Evolutionary conservation across 202 grass and related monocot species (phyloP).

Genomic region (Schoenoplectus triqueter): DNA sequence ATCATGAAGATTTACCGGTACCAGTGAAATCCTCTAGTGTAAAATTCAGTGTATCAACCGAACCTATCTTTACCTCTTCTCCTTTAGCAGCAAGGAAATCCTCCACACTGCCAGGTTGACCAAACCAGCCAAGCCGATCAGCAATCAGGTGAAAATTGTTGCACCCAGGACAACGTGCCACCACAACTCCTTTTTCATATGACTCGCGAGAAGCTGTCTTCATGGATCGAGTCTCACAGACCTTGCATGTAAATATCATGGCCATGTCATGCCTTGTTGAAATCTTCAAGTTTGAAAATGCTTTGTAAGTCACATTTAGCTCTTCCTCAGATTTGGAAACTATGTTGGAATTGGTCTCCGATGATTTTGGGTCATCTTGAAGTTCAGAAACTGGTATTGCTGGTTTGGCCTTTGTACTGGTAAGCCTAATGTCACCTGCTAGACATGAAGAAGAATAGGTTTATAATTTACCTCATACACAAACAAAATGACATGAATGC

Average conservation of each 20-base stretch:
- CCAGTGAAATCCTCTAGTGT: conserved; percentile 77
- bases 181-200: conserved; percentile 76
- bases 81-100: conserved; percentile 69
- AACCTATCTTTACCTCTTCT: conserved; percentile 79
- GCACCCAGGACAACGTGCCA: conserved; percentile 73
- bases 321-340: conserved; percentile 13
- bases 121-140: conserved; percentile 86
- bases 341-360: not conserved
- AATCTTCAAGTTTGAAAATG: conserved; percentile 60
- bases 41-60: conserved; percentile 62
- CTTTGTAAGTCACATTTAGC: conserved; percentile 49
- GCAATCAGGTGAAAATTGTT: conserved; percentile 87
- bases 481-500: not conserved
- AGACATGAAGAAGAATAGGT: conserved; percentile 18
- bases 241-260: conserved; percentile 83
- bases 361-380: conserved; percentile 33
- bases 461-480: not conserved
- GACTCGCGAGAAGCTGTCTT: conserved; percentile 77
- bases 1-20: conserved; percentile 40
- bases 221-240: conserved; percentile 80
- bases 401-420: conserved; percentile 39
- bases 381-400: not conserved
- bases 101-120: conserved; percentile 78
- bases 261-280: conserved; percentile 77
- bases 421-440: conserved; percentile 43